phyloP scores from a whole-genome alignment of 306 rosid species.

The Lathyrus aphaca region DNA sequence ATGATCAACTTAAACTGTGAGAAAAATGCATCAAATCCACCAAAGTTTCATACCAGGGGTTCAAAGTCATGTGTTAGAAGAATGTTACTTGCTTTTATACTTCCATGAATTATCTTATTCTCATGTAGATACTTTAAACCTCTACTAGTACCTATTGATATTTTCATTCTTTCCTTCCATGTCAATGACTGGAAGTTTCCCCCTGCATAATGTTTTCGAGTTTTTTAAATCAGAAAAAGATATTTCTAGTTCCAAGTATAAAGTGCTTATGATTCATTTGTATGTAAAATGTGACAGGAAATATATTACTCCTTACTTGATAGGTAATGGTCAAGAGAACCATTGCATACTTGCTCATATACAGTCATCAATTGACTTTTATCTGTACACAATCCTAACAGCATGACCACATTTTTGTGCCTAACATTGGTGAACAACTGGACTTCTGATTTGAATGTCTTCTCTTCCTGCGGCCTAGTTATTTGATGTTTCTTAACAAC shows the following conservation, averaged over 20 bases:
- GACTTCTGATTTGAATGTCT: conserved; percentile 58
- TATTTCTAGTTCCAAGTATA: not conserved
- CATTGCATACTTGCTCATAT: conserved; percentile 75
- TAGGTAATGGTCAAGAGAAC: conserved; percentile 71
- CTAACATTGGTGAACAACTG: conserved; percentile 57
- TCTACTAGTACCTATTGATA: conserved; percentile 66
- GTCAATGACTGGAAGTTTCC: conserved; percentile 50
- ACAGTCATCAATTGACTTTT: conserved; percentile 58
- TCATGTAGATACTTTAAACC: conserved; percentile 70
- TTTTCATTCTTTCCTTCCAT: conserved; percentile 75
- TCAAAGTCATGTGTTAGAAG: conserved; percentile 74
- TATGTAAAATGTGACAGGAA: conserved; percentile 8
- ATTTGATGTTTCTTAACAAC: conserved; percentile 72
- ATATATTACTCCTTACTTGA: conserved; percentile 56
- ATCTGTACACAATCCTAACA: conserved; percentile 67
- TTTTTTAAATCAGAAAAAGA: not conserved
- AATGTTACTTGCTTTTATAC: conserved; percentile 74
- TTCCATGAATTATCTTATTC: conserved; percentile 76
- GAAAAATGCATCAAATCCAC: conserved; percentile 18
- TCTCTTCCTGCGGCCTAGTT: conserved; percentile 57
- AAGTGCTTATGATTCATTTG: not conserved
- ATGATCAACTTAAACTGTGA: conserved; percentile 1
- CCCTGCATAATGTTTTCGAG: conserved; percentile 53
- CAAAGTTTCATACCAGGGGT: conserved; percentile 61
- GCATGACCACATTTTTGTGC: conserved; percentile 74